Percentiles rank a stretch among this genome's conserved stretches.
Conservation (phyloP, 352 stramenopile species). For the Pythium phragmitis region DNA sequence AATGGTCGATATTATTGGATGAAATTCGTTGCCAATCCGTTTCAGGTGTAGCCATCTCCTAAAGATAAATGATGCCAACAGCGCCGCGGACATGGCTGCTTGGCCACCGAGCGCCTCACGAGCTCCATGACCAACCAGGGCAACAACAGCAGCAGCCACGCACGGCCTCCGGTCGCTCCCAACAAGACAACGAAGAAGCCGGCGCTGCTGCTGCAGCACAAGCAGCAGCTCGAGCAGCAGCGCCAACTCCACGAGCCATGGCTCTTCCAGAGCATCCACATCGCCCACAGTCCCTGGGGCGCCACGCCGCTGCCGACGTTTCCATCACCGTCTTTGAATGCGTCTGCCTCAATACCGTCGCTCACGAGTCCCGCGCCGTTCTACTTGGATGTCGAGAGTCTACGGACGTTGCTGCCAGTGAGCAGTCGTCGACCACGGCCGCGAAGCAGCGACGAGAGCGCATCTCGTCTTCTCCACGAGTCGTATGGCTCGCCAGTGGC, state of each 20-base stretch:
- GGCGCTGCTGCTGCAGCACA: slow-evolving; percentile 23
- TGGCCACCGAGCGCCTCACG: too few species aligned
- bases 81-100: not conserved
- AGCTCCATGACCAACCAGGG: slow-evolving; percentile 26
- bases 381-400: slow-evolving; percentile 63
- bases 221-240: slow-evolving; percentile 26
- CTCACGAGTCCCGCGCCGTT: slow-evolving; percentile 38
- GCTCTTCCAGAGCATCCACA: slow-evolving; percentile 68
- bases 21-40: slow-evolving; percentile 12
- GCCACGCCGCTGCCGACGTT: slow-evolving; percentile 3
- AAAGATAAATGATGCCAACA: slow-evolving; percentile 20
- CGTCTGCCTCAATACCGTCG: slow-evolving; percentile 5
- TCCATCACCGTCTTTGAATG: not conserved
- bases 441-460: slow-evolving; percentile 23
- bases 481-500: slow-evolving; percentile 16
- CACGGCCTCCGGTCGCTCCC: not conserved
- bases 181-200: slow-evolving; percentile 28
- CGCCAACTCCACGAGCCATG: slow-evolving; percentile 49
- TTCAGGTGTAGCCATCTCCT: slow-evolving; percentile 21
- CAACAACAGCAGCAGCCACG: slow-evolving; percentile 10
- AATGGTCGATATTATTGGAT: slow-evolving; percentile 8
- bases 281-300: slow-evolving; percentile 27
- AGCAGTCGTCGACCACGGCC: slow-evolving; percentile 15
- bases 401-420: slow-evolving; percentile 53
- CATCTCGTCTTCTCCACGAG: not conserved